Evolutionary conservation across 2,329 filamentous ascomycete species (phyloP), one percentile per base, ranked within the genome.

Genomic region (Ascochyta fabae): DNA sequence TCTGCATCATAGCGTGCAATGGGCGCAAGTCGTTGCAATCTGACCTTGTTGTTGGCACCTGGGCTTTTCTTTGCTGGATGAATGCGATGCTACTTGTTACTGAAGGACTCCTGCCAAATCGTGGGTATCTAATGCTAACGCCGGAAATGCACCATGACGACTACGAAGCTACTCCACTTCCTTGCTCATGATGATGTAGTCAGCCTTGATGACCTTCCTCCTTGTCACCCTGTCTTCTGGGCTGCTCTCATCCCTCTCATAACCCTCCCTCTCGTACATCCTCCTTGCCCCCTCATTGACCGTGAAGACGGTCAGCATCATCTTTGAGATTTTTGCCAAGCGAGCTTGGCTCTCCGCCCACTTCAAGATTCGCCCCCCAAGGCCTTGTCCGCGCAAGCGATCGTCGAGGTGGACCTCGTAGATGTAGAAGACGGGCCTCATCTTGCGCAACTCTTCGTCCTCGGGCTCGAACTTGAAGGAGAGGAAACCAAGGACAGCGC

Each of bases 291-390:
- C 73, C 29, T 74, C 61, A 67, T 92, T 92, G 58, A 80, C 79
- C 47, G 81, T 73, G 67, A 91, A 92, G 67, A 88, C 89, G 1
- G 88, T 91, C 66, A 92, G 77, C 89, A 92, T 92, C 41, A 86
- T 80, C 74, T 91, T 91, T 22, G 78, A 73, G 41, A 89, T 79
- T 0, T 79, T 78, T 22, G 88, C 81, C 49, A 81, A 80, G 22
- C 73, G 60, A 7, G 84, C 88, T 4, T 87, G 78, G 4, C 70
- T 69, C 42, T 83, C 81, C 7, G 85, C 80, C 55, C 85, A 76
- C 1, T 73, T 67, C 78, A 93, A 85, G 35, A 93, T 78, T 12
- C 81, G 75, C 12, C 69, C 78, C 1, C 86, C 88, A 2, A 93
- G 76, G 0, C 89, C 88, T 13, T 72, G 85, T 77, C 87, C 81